A percentile compares a stretch with the other conserved stretches of the same genome.
phyloP scores from a whole-genome alignment of 2,329 filamentous ascomycete species.

The Cladosporium phlei region DNA sequence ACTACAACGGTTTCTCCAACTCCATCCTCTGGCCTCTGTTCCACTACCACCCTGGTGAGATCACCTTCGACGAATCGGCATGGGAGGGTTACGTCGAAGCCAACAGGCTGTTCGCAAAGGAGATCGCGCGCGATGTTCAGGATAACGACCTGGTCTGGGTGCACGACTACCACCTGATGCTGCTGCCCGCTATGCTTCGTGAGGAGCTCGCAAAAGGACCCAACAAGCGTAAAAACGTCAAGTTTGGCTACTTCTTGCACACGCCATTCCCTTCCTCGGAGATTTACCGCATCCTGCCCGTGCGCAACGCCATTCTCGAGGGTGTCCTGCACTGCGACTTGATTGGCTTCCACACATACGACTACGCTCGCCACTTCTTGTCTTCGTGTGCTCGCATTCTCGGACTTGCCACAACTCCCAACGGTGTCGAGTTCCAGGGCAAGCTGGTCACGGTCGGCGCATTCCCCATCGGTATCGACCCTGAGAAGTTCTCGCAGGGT shows the following conservation, averaged over 20 bases:
- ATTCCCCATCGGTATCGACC: slow-evolving; percentile 96
- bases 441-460: slow-evolving; percentile 88
- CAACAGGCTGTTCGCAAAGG: slow-evolving; percentile 85
- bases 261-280: slow-evolving; percentile 96
- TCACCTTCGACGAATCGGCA: slow-evolving; percentile 91
- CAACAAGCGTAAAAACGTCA: slow-evolving; percentile 75
- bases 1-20: slow-evolving; percentile 98
- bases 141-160: slow-evolving; percentile 97
- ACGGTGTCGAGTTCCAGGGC: slow-evolving; percentile 85
- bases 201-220: slow-evolving; percentile 67
- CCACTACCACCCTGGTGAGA: slow-evolving; percentile 97
- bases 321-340: slow-evolving; percentile 91
- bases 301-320: slow-evolving; percentile 79
- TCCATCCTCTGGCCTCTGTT: slow-evolving; percentile 98
- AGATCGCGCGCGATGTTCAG: slow-evolving; percentile 78
- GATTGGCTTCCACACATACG: slow-evolving; percentile 97
- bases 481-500: slow-evolving; percentile 89
- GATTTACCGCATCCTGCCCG: slow-evolving; percentile 92
- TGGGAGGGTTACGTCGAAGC: slow-evolving; percentile 93
- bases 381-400: slow-evolving; percentile 94
- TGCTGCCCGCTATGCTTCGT: slow-evolving; percentile 90
- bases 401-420: slow-evolving; percentile 75
- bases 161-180: slow-evolving; percentile 97
- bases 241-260: slow-evolving; percentile 97
- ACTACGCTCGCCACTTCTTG: slow-evolving; percentile 96